These are phyloP conservation scores for Eimeria sp. DNA, from an alignment of 169 alveolate species.

Conservation along the genomic window DNA sequence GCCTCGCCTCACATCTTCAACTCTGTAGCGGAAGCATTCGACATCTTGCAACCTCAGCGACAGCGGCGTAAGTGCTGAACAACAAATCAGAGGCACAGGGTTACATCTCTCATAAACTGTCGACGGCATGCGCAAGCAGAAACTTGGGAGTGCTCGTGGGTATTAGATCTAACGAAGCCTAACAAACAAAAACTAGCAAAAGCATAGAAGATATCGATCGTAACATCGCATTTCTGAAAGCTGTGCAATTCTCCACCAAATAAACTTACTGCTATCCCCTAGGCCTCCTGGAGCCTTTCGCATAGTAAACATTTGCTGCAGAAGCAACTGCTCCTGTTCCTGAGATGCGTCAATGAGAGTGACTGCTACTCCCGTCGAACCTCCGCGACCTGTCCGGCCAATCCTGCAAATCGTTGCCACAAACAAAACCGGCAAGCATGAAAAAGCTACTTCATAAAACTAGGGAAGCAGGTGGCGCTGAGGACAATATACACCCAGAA, in stretches of 20 bases:
- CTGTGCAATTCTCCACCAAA: not conserved
- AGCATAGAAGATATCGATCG: not conserved
- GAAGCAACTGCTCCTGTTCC: conserved; percentile 58
- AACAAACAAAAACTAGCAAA: no score
- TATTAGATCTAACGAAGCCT: not conserved
- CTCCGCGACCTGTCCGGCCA: conserved; percentile 86
- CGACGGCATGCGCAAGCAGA: not conserved
- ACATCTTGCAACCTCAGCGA: conserved; percentile 74
- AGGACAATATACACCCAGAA: not conserved
- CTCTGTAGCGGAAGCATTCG: conserved; percentile 85
- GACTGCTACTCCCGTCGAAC: conserved; percentile 84
- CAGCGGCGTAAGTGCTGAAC: conserved; percentile 66
- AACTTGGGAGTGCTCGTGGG: not conserved
- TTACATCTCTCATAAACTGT: not conserved
- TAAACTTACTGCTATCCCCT: not conserved
- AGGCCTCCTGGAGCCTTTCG: not conserved
- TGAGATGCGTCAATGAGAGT: conserved; percentile 73
- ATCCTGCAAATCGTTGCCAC: conserved; percentile 58
- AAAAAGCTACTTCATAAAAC: not conserved
- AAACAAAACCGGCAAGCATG: not conserved
- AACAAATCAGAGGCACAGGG: not conserved
- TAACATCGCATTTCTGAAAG: not conserved
- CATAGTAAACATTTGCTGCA: conserved; percentile 41
- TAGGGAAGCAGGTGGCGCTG: not conserved
- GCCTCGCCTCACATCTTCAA: conserved; percentile 84